These are phyloP conservation scores for Suillus fuscotomentosus DNA, from an alignment of 768 basidiomycete genomes.

Conservation along the genomic window DNA sequence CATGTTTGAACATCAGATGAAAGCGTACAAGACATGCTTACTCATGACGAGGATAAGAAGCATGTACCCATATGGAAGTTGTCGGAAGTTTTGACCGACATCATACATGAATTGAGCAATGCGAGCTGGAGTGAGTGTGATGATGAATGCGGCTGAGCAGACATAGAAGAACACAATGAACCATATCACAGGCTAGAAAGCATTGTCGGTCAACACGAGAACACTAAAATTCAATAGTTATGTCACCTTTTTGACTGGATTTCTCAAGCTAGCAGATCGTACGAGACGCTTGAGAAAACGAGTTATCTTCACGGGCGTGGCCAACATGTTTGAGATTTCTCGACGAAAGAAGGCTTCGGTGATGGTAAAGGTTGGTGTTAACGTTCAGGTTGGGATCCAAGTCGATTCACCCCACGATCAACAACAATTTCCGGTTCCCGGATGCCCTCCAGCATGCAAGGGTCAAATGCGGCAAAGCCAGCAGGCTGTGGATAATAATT, in stretches of 20 bases:
- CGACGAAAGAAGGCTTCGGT: background rate
- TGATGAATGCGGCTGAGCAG: slow-evolving; percentile 38
- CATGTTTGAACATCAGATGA: slow-evolving; percentile 43
- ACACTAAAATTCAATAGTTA: background rate
- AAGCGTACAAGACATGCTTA: slow-evolving; percentile 54
- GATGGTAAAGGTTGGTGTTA: slow-evolving; percentile 19
- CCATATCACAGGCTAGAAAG: slow-evolving; percentile 55
- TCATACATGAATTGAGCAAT: slow-evolving; percentile 75
- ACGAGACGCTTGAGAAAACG: slow-evolving; percentile 25
- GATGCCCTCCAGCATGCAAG: background rate
- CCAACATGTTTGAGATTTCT: background rate
- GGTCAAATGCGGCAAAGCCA: background rate
- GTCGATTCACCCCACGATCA: background rate
- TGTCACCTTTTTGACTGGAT: slow-evolving; percentile 55
- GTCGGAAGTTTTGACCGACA: slow-evolving; percentile 57
- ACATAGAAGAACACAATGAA: slow-evolving; percentile 57
- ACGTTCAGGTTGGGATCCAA: background rate
- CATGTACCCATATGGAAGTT: slow-evolving; percentile 61
- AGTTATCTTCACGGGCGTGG: background rate
- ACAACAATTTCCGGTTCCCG: background rate
- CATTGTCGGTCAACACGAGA: background rate
- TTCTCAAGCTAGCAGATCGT: slow-evolving; percentile 36
- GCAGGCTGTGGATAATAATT: background rate
- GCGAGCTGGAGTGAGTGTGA: slow-evolving; percentile 57
- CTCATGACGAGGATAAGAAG: slow-evolving; percentile 51